Conservation (phyloP, 306 rosid genomes). For the Myrica gale region DNA sequence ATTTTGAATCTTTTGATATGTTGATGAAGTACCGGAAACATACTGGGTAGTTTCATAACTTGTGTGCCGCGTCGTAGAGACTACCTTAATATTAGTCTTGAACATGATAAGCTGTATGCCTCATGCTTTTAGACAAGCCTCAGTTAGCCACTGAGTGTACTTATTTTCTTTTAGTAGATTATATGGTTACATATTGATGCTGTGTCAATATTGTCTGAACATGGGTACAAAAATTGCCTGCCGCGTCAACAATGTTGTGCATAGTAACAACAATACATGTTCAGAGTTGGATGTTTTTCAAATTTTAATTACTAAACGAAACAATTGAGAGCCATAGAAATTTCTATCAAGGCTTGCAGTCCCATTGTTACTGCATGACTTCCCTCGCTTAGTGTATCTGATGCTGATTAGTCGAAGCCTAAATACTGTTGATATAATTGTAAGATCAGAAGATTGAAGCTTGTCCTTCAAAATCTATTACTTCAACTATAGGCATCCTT, state of each 20-base stretch:
- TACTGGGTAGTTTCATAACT: neutral
- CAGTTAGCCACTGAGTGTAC: neutral
- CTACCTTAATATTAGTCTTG: neutral
- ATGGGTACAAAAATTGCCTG: too few relatives aligned
- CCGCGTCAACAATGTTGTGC: too few relatives aligned
- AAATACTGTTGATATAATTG: too few relatives aligned
- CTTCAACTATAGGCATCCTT: neutral
- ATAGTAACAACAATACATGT: too few relatives aligned
- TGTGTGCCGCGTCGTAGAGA: neutral
- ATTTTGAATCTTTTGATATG: neutral
- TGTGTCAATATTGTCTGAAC: neutral
- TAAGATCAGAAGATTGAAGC: neutral
- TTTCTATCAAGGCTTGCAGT: too few relatives aligned
- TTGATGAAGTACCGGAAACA: neutral
- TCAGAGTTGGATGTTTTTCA: too few relatives aligned
- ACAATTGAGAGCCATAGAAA: too few relatives aligned
- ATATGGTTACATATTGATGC: neutral
- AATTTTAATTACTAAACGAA: too few relatives aligned
- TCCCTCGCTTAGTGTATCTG: neutral
- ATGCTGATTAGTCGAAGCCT: neutral
- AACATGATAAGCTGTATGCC: neutral
- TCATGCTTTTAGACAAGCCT: slow-evolving; percentile 1
- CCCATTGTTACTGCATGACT: neutral
- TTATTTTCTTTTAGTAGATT: neutral
- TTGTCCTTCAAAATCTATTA: neutral